phyloP scores from a whole-genome alignment of 2,329 filamentous ascomycete species.

The Trichoderma sp. region DNA sequence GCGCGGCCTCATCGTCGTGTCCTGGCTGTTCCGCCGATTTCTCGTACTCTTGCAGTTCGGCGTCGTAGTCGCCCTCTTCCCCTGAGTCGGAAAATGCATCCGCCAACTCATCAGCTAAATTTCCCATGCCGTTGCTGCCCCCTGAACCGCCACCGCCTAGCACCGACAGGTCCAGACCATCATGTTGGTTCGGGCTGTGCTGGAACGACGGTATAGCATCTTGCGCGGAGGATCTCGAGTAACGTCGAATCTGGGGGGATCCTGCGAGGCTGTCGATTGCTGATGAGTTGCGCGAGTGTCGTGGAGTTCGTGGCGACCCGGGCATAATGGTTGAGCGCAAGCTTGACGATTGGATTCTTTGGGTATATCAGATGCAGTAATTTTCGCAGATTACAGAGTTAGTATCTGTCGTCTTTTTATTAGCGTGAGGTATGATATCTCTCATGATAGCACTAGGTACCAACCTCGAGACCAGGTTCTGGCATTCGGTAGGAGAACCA shows the following conservation, averaged over 20 bases:
- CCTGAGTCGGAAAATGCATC: constrained; percentile 67
- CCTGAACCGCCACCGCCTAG: constrained; percentile 42
- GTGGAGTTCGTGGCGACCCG: constrained; percentile 52
- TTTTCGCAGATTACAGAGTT: not conserved
- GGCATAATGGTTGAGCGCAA: constrained; percentile 29
- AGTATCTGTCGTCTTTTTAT: not conserved
- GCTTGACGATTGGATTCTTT: not conserved
- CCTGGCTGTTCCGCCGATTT: not conserved
- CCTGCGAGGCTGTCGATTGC: constrained; percentile 47
- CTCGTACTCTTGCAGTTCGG: constrained; percentile 30
- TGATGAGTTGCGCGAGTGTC: constrained; percentile 58
- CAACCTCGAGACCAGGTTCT: not conserved
- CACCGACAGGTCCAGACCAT: constrained; percentile 46
- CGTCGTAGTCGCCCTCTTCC: constrained; percentile 53
- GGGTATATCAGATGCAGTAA: not conserved
- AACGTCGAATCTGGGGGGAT: constrained; percentile 46
- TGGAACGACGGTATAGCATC: constrained; percentile 49
- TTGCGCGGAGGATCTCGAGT: constrained; percentile 50
- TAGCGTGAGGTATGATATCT: not conserved
- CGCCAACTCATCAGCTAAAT: constrained; percentile 76
- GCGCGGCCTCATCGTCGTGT: not conserved
- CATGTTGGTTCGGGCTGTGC: constrained; percentile 48
- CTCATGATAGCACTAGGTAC: not conserved
- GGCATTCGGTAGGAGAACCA: not conserved
- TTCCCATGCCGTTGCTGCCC: constrained; percentile 62